phyloP scores from a whole-genome alignment of 2,329 filamentous ascomycete genomes.

The Juglanconis sp. region DNA sequence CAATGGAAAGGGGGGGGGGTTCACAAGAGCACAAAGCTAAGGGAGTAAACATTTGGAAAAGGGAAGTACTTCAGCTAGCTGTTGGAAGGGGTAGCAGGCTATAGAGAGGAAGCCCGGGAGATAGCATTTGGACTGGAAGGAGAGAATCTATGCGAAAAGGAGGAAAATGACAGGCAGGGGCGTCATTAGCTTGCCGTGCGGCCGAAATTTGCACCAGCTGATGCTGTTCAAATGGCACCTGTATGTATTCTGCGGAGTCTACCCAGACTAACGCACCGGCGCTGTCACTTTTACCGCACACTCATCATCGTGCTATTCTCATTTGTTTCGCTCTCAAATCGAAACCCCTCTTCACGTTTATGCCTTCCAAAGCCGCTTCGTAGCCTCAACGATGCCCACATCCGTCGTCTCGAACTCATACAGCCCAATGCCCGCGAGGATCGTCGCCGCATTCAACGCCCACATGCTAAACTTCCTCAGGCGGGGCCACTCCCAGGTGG shows the following conservation, averaged over 20 bases:
- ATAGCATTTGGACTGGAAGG: no score
- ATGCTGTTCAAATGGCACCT: background rate
- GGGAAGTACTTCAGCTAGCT: no score
- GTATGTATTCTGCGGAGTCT: background rate
- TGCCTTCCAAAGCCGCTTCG: conserved; percentile 88
- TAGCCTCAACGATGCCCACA: conserved; percentile 84
- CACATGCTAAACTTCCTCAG: conserved; percentile 68
- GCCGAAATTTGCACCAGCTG: no score
- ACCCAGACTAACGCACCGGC: background rate
- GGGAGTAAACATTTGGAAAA: no score
- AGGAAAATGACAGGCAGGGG: no score
- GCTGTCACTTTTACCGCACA: background rate
- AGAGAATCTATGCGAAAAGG: no score
- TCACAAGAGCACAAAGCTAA: no score
- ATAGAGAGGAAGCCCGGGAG: no score
- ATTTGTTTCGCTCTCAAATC: background rate
- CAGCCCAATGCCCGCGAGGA: conserved; percentile 79
- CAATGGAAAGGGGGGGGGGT: no score
- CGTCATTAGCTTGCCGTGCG: no score
- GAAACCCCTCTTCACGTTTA: conserved; percentile 32
- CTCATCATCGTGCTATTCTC: background rate
- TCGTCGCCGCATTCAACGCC: conserved; percentile 74
- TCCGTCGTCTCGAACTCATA: conserved; percentile 99
- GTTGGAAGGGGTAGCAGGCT: no score
- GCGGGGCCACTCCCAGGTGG: conserved; percentile 65